Percentiles rank a stretch among this genome's conserved stretches.
These are phyloP conservation scores for Arabidopsis suecica DNA, from an alignment of 345 rosid genomes.

Conservation along the genomic window DNA sequence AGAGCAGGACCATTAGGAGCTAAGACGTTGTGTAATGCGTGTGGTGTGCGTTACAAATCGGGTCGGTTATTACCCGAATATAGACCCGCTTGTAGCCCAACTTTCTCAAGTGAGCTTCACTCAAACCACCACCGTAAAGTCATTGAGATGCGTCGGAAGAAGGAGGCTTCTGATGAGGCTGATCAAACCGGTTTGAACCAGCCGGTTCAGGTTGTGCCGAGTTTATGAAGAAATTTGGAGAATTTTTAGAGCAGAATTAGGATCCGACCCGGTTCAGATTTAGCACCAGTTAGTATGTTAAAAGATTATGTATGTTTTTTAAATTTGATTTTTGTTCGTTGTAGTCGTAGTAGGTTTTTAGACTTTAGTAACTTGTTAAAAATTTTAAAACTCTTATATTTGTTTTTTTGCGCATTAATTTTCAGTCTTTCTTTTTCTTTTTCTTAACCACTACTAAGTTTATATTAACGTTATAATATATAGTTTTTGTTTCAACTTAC, in stretches of 20 bases:
- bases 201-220: constrained; percentile 44
- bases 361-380: neutral
- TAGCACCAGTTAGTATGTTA: neutral
- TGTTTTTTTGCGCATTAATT: neutral
- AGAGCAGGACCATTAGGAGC: constrained; percentile 52
- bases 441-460: neutral
- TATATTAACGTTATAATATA: neutral
- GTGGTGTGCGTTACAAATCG: constrained; percentile 53
- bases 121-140: constrained; percentile 51
- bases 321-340: neutral
- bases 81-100: constrained; percentile 56
- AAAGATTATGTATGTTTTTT: neutral
- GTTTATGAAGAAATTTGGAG: constrained; percentile 51
- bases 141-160: constrained; percentile 37
- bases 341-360: constrained; percentile 5
- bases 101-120: constrained; percentile 43
- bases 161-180: constrained; percentile 37
- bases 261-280: constrained; percentile 38
- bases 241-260: neutral
- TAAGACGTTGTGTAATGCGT: constrained; percentile 56
- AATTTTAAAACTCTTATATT: neutral
- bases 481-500: too few species aligned
- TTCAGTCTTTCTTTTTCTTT: neutral
- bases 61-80: constrained; percentile 56
- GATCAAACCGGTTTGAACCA: constrained; percentile 21